Evolutionary conservation across 257 asterid genomes (phyloP).

Genomic region (Agastache rugosa): DNA sequence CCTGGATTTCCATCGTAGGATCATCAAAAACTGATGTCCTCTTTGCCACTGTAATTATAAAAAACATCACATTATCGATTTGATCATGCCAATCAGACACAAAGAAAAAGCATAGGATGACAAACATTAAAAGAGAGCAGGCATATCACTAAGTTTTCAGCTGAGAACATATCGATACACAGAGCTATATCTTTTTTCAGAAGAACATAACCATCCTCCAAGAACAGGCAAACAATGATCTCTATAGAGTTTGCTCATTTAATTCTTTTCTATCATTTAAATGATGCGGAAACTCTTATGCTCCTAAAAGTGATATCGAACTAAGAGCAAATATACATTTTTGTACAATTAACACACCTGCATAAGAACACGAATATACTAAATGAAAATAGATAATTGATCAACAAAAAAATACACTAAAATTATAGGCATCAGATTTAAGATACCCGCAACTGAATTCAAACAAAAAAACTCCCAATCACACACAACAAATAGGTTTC

Average conservation of each 20-base stretch:
- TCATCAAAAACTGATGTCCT: constrained; percentile 88
- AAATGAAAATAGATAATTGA: background rate
- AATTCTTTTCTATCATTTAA: background rate
- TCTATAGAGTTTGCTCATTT: background rate
- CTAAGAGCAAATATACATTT: background rate
- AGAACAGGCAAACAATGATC: background rate
- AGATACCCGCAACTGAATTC: background rate
- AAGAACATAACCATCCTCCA: constrained; percentile 17
- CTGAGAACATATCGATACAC: background rate
- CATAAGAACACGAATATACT: background rate
- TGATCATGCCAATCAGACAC: constrained; percentile 9
- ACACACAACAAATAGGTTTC: background rate
- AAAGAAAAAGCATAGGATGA: background rate
- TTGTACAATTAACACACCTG: background rate
- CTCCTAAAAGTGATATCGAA: background rate
- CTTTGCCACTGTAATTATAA: constrained; percentile 78
- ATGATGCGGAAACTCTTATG: background rate
- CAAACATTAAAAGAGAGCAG: constrained; percentile 7
- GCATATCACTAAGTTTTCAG: background rate
- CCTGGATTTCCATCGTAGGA: constrained; percentile 95
- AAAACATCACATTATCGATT: constrained; percentile 22
- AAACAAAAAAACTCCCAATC: constrained; percentile 7
- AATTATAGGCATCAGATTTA: background rate
- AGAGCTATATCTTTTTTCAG: constrained; percentile 8
- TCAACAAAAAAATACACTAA: background rate